These are phyloP conservation scores for Otatea glauca DNA, from an alignment of 176 grass and related monocot genomes.

Conservation along the genomic window DNA sequence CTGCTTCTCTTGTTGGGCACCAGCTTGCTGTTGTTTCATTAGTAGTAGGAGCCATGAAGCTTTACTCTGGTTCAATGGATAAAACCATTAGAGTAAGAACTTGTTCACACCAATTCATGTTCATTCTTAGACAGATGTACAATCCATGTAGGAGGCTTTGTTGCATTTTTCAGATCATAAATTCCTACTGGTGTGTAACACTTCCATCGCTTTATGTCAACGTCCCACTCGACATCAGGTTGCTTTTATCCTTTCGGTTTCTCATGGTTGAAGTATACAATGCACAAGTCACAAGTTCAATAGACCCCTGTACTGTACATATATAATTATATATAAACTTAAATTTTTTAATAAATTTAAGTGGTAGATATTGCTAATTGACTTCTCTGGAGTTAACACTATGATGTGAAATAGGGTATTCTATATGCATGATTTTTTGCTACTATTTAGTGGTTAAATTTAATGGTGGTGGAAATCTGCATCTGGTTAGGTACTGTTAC, in stretches of 20 bases:
- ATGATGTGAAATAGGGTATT: conserved; percentile 2
- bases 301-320: not conserved
- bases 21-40: conserved; percentile 81
- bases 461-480: conserved; percentile 30
- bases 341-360: conserved; percentile 10
- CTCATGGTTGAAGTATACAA: conserved; percentile 13
- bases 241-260: conserved; percentile 25
- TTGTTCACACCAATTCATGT: conserved; percentile 15
- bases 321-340: not conserved
- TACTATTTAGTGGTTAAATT: conserved; percentile 33
- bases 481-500: not conserved
- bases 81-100: conserved; percentile 80
- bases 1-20: conserved; percentile 77
- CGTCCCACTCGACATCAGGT: conserved; percentile 9
- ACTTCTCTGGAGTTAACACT: not conserved
- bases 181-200: not conserved
- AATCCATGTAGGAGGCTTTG: conserved; percentile 14
- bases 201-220: conserved; percentile 10
- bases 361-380: conserved; percentile 21
- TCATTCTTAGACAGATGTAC: conserved; percentile 27
- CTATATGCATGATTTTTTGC: not conserved
- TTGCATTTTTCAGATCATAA: conserved; percentile 23
- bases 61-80: conserved; percentile 98
- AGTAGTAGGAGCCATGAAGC: conserved; percentile 65
- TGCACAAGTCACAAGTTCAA: conserved; percentile 18